Evolutionary conservation across 208 protist genomes (phyloP), one percentile per base, ranked within the genome.

Genomic region (Leishmania lainsoni): DNA sequence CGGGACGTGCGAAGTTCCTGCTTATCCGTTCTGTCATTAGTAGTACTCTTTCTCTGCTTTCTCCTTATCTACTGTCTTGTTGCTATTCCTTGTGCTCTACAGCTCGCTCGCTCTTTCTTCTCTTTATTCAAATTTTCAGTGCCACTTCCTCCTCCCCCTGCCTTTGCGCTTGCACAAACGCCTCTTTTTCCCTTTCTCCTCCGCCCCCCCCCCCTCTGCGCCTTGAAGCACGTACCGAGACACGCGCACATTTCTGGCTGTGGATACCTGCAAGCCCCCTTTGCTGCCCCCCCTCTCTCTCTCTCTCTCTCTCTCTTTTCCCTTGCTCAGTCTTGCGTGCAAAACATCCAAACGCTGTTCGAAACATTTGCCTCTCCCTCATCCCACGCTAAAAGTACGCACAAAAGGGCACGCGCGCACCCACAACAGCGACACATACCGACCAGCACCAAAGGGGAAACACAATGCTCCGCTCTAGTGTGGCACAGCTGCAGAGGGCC

Each of bases 381-480:
- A 39, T 39, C 35, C 35, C 35, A 39, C 35, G 35, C 0, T 1
- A 39, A 0, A 39, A 39, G 35, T 39, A 1, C 0, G 16, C 54
- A 32, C 4, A 75, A 56, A 75, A 1, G 54, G 8, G 12, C 6
- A 22, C 0, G 35, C 1, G 68, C 56, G 4, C 58, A 68, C 32
- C n/a, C 17, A 12, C 35, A 70, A 20, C 22, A 51, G 6, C 0
- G 17, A 73, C 29, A 72, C 51, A 75, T 3, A 68, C 17, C 75
- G 5, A 79, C 26, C 29, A 16, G 42, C 69, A 74, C 6, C 68
- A 78, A 69, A 84, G 58, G 61, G 65, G 61, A 74, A n/a, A 35
- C 48, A 74, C 52, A 16, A 90, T 90, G 86, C 79, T 92, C 56
- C 87, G 87, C 73, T 49, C 63, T 45, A 83, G 69, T 65, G 12